phyloP scores from a whole-genome alignment of 345 rosid genomes.

The Clausena lansium region DNA sequence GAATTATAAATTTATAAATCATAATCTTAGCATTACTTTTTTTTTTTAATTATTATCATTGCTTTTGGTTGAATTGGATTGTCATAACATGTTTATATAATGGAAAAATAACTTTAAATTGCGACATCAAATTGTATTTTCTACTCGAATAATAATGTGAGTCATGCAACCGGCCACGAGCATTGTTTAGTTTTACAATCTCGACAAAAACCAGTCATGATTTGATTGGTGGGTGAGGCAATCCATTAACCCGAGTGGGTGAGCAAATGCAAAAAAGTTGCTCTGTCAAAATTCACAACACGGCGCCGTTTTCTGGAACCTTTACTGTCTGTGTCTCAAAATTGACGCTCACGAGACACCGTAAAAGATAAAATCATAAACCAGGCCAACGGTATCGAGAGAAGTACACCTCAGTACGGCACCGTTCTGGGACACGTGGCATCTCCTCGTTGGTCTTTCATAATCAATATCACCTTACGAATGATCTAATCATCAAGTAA shows the following conservation, averaged over 20 bases:
- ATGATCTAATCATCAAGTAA: slow-evolving; percentile 6
- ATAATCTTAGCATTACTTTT: too few relatives aligned
- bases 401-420: slow-evolving; percentile 16
- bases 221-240: slow-evolving; percentile 4
- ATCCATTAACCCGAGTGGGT: not conserved
- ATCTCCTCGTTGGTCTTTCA: not conserved
- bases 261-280: not conserved
- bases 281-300: not conserved
- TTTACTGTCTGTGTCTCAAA: not conserved
- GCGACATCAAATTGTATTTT: not conserved
- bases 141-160: not conserved
- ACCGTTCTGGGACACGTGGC: slow-evolving; percentile 23
- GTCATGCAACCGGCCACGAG: not conserved
- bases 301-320: slow-evolving; percentile 14
- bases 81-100: not conserved
- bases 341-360: slow-evolving; percentile 11
- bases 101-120: not conserved
- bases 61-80: not conserved
- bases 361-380: not conserved
- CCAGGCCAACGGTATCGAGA: slow-evolving; percentile 25
- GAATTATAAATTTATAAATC: too few relatives aligned
- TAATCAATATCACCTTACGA: not conserved
- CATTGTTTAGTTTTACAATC: not conserved
- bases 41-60: not conserved
- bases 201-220: not conserved